These are phyloP conservation scores for Aspergillus sp. DNA, from an alignment of 2,329 filamentous ascomycete species.

Conservation along the genomic window DNA sequence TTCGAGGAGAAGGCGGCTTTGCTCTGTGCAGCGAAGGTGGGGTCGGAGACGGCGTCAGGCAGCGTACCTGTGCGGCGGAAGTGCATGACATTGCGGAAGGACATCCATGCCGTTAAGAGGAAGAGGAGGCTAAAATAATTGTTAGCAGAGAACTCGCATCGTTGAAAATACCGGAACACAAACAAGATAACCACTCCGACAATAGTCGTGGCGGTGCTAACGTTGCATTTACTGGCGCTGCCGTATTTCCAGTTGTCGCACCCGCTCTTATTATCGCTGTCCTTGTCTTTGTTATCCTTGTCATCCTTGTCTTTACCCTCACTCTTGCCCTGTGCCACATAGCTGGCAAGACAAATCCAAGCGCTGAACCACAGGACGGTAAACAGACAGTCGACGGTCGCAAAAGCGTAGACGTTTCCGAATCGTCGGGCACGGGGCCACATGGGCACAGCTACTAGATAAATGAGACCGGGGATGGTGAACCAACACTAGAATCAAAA, in stretches of 20 bases:
- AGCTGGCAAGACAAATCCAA: constrained; percentile 57
- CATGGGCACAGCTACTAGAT: constrained; percentile 61
- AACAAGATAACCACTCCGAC: constrained; percentile 60
- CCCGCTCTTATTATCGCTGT: constrained; percentile 40
- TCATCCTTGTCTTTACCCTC: constrained; percentile 42
- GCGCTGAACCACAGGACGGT: constrained; percentile 60
- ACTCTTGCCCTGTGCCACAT: constrained; percentile 55
- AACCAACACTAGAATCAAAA: constrained; percentile 55
- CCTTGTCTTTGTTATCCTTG: constrained; percentile 24
- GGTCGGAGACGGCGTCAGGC: constrained; percentile 45
- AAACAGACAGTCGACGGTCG: constrained; percentile 55
- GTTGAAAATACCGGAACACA: constrained; percentile 19
- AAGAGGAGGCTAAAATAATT: constrained; percentile 51
- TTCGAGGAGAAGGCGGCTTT: constrained; percentile 50
- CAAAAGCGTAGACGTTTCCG: constrained; percentile 61
- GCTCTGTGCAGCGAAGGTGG: constrained; percentile 50
- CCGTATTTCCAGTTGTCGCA: constrained; percentile 59
- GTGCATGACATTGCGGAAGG: constrained; percentile 55
- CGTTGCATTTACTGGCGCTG: constrained; percentile 54
- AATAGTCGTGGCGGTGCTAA: constrained; percentile 57
- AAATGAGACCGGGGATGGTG: constrained; percentile 58
- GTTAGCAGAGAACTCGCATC: not conserved
- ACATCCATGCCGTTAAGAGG: constrained; percentile 52
- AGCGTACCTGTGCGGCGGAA: constrained; percentile 58
- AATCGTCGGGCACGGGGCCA: constrained; percentile 60